These are phyloP conservation scores for Boechera divaricarpa DNA, from an alignment of 345 rosid genomes.

Conservation along the genomic window DNA sequence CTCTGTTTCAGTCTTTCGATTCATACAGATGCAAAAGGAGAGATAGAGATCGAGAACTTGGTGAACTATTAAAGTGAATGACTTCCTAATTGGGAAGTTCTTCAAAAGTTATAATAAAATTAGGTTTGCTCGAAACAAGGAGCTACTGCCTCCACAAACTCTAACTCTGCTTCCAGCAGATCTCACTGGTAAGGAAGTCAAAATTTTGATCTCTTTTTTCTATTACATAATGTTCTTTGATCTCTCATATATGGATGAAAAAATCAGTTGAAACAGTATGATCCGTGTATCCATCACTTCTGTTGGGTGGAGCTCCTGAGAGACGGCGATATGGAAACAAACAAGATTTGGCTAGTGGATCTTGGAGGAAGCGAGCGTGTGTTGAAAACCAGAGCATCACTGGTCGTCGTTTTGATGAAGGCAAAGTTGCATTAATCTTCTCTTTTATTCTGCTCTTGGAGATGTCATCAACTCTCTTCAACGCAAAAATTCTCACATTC, in stretches of 20 bases:
- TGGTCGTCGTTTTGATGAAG: slow-evolving; percentile 90
- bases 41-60: slow-evolving; percentile 66
- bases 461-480: slow-evolving; percentile 83
- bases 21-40: slow-evolving; percentile 65
- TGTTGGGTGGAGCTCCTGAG: slow-evolving; percentile 62
- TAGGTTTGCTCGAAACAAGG: slow-evolving; percentile 77
- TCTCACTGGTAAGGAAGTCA: slow-evolving; percentile 74
- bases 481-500: slow-evolving; percentile 66
- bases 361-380: slow-evolving; percentile 93
- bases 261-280: slow-evolving; percentile 60
- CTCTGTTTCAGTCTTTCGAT: slow-evolving; percentile 65
- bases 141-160: slow-evolving; percentile 79
- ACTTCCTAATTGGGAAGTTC: too few species aligned
- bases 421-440: slow-evolving; percentile 85
- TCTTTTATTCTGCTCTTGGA: slow-evolving; percentile 83
- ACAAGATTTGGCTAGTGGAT: slow-evolving; percentile 78
- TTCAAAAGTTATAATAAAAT: slow-evolving; percentile 70
- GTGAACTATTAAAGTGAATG: slow-evolving; percentile 62
- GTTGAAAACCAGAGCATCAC: slow-evolving; percentile 75
- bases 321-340: slow-evolving; percentile 70
- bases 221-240: slow-evolving; percentile 12
- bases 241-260: neutral
- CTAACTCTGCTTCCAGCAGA: slow-evolving; percentile 74
- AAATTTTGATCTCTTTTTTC: neutral
- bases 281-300: slow-evolving; percentile 62